phyloP scores from a whole-genome alignment of 2,329 filamentous ascomycete genomes.

The Rutstroemia sp. region DNA sequence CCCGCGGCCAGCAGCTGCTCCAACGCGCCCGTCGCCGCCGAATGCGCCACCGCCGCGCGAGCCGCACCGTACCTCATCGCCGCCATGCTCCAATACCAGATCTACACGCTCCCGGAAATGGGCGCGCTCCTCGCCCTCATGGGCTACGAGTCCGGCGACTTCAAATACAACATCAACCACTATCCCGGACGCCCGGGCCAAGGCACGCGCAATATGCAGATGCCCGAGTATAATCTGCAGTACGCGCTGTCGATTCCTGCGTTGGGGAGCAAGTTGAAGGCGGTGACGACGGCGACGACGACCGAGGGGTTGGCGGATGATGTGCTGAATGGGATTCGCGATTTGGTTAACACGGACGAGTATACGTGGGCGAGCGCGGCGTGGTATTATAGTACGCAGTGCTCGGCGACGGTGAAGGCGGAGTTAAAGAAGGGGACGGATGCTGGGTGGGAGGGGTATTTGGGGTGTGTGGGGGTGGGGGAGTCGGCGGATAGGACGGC shows the following conservation, averaged over 20 bases:
- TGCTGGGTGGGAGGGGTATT: conserved; percentile 45
- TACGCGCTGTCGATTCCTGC: conserved; percentile 44
- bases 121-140: conserved; percentile 54
- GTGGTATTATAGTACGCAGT: conserved; percentile 54
- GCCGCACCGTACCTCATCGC: conserved; percentile 43
- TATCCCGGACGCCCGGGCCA: conserved; percentile 46
- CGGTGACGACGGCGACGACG: conserved; percentile 27
- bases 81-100: conserved; percentile 46
- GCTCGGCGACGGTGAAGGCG: conserved; percentile 35
- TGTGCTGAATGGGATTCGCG: conserved; percentile 38
- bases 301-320: conserved; percentile 28
- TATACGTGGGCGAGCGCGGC: conserved; percentile 51
- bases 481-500: conserved; percentile 37
- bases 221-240: conserved; percentile 42
- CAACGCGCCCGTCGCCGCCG: conserved; percentile 34
- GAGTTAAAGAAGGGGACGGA: conserved; percentile 36
- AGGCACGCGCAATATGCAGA: conserved; percentile 60
- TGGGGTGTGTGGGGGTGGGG: conserved; percentile 46
- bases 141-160: conserved; percentile 52
- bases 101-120: conserved; percentile 40
- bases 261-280: conserved; percentile 31
- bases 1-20: conserved; percentile 41
- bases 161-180: conserved; percentile 56
- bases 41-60: conserved; percentile 45
- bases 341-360: conserved; percentile 41